These are phyloP conservation scores for Stramenopiles sp. DNA, from an alignment of 352 stramenopile species.

Conservation along the genomic window DNA sequence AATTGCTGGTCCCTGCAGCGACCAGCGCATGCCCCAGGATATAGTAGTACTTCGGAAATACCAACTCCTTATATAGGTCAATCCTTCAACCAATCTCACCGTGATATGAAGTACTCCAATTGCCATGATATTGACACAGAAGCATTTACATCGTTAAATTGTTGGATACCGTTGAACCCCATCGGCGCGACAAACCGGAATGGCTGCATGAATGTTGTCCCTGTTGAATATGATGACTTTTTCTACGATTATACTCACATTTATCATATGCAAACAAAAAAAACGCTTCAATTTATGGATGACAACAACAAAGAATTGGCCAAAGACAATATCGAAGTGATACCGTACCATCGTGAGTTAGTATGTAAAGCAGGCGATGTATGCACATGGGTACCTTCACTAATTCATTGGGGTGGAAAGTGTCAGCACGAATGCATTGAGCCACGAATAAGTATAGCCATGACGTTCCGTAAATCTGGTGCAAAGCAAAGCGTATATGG, in stretches of 20 bases:
- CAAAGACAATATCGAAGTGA: too few species aligned
- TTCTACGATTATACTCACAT: slow-evolving; percentile 18
- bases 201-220: slow-evolving; percentile 16
- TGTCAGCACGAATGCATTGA: background rate
- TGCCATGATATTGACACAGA: slow-evolving; percentile 18
- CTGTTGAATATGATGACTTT: slow-evolving; percentile 19
- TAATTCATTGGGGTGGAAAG: slow-evolving; percentile 8
- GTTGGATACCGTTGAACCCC: slow-evolving; percentile 17
- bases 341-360: background rate
- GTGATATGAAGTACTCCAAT: slow-evolving; percentile 16
- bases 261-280: too few species aligned
- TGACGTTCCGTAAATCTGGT: too few species aligned
- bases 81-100: slow-evolving; percentile 17
- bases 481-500: too few species aligned
- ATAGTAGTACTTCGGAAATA: too few species aligned
- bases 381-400: background rate
- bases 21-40: too few species aligned
- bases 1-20: slow-evolving; percentile 10
- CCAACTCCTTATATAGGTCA: background rate
- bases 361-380: background rate
- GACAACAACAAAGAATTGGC: too few species aligned
- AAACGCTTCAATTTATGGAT: too few species aligned
- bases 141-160: slow-evolving; percentile 13
- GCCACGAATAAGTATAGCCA: slow-evolving; percentile 5
- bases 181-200: slow-evolving; percentile 15